Evolutionary conservation across 2,329 filamentous ascomycete genomes (phyloP).

Genomic region (Furcasterigmium sp.): DNA sequence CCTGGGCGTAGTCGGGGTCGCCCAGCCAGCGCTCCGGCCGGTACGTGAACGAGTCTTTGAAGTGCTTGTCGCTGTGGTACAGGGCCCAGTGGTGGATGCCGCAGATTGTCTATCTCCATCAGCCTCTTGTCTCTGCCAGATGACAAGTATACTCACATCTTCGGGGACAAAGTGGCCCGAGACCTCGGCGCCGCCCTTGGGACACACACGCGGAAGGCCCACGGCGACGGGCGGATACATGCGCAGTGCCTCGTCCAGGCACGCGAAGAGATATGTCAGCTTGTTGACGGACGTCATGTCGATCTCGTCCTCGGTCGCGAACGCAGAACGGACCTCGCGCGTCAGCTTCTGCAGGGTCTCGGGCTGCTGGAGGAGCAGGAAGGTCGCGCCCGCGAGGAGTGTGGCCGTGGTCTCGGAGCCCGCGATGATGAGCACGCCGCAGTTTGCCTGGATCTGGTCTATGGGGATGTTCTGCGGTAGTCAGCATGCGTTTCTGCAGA

Average conservation of each 20-base stretch:
- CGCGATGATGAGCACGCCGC: slow-evolving; percentile 19
- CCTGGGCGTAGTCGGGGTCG: neutral
- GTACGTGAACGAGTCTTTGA: slow-evolving; percentile 37
- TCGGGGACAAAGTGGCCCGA: slow-evolving; percentile 23
- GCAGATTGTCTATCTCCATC: slow-evolving; percentile 29
- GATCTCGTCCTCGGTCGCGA: slow-evolving; percentile 29
- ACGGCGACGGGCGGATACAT: slow-evolving; percentile 26
- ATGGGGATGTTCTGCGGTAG: neutral
- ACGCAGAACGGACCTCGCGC: slow-evolving; percentile 30
- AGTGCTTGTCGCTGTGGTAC: slow-evolving; percentile 37
- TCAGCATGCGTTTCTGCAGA: neutral
- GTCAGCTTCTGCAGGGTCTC: slow-evolving; percentile 21
- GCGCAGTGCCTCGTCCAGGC: slow-evolving; percentile 35
- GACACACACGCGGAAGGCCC: slow-evolving; percentile 19
- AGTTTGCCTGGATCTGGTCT: slow-evolving; percentile 10
- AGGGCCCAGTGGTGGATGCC: slow-evolving; percentile 37
- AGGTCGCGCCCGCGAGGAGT: slow-evolving; percentile 18
- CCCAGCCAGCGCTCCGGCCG: slow-evolving; percentile 26
- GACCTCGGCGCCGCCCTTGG: slow-evolving; percentile 25
- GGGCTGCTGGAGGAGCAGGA: slow-evolving; percentile 23
- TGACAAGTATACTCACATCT: slow-evolving; percentile 14
- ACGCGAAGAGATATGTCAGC: slow-evolving; percentile 32
- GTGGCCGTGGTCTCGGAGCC: slow-evolving; percentile 29
- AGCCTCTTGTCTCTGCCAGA: slow-evolving; percentile 14
- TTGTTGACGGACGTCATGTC: slow-evolving; percentile 20